These are phyloP conservation scores for Phytophthora meadii DNA, from an alignment of 352 stramenopile species.

Conservation along the genomic window DNA sequence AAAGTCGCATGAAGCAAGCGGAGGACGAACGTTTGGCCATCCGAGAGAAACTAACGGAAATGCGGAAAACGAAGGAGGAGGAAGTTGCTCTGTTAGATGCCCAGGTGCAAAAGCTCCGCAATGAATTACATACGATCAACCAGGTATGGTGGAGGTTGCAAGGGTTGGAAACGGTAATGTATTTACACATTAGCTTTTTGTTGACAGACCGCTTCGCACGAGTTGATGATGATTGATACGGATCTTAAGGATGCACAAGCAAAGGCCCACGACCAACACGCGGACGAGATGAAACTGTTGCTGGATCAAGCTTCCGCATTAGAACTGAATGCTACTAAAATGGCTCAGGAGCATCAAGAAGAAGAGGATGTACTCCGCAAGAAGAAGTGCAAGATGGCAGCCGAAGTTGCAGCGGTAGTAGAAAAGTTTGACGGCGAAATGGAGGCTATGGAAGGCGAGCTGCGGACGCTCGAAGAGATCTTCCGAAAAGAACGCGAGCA, in stretches of 20 bases:
- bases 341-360: slow-evolving; percentile 86
- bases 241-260: slow-evolving; percentile 80
- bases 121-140: slow-evolving; percentile 78
- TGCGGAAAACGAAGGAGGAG: slow-evolving; percentile 85
- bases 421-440: slow-evolving; percentile 87
- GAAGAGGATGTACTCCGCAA: slow-evolving; percentile 82
- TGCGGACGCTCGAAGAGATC: slow-evolving; percentile 49
- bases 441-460: slow-evolving; percentile 59
- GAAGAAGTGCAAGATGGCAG: slow-evolving; percentile 82
- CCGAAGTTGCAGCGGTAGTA: slow-evolving; percentile 71
- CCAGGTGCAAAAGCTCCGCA: slow-evolving; percentile 83
- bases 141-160: slow-evolving; percentile 36
- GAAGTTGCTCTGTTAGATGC: slow-evolving; percentile 81
- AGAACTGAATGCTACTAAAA: slow-evolving; percentile 63
- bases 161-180: background rate
- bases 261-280: slow-evolving; percentile 80
- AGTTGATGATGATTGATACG: slow-evolving; percentile 77
- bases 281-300: slow-evolving; percentile 78
- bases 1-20: slow-evolving; percentile 82
- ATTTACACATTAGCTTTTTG: background rate
- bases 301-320: slow-evolving; percentile 62
- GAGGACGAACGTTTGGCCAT: slow-evolving; percentile 82
- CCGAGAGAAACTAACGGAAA: slow-evolving; percentile 77
- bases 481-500: slow-evolving; percentile 61
- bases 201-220: slow-evolving; percentile 63